These are phyloP conservation scores for Aspergillus sojae DNA, from an alignment of 2,329 filamentous ascomycete genomes.

Conservation along the genomic window DNA sequence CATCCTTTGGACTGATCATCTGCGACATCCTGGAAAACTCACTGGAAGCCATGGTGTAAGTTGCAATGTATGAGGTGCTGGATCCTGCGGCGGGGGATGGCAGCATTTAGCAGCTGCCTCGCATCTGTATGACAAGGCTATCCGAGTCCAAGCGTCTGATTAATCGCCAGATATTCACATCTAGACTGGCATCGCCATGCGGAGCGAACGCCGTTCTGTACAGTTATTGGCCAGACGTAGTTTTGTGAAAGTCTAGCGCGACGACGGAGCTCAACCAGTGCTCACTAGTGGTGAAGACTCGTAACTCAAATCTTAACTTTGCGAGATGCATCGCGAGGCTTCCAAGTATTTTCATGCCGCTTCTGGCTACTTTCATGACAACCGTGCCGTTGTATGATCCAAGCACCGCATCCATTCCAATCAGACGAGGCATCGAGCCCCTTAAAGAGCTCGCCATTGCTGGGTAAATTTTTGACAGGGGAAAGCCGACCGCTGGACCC, in stretches of 20 bases:
- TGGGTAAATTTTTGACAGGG: neutral
- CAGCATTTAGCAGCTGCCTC: neutral
- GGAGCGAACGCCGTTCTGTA: neutral
- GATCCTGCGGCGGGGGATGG: neutral
- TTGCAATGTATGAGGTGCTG: neutral
- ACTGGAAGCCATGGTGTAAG: neutral
- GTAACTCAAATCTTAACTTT: neutral
- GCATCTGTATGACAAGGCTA: neutral
- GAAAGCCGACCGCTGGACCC: neutral
- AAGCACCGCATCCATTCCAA: neutral
- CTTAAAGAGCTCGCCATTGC: neutral
- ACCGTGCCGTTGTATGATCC: neutral
- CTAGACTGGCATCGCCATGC: neutral
- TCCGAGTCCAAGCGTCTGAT: neutral
- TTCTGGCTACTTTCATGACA: neutral
- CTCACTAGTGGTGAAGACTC: neutral
- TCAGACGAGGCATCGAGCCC: neutral
- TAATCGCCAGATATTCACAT: neutral
- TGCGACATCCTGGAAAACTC: neutral
- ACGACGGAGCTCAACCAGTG: neutral
- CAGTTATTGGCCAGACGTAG: neutral
- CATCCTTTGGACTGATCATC: too few species aligned
- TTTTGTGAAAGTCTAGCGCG: neutral
- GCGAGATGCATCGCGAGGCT: neutral
- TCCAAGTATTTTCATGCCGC: neutral